Base-by-base conservation (phyloP, 495 filamentous ascomycete genomes). In the Diplogelasinospora grovesii region DNA sequence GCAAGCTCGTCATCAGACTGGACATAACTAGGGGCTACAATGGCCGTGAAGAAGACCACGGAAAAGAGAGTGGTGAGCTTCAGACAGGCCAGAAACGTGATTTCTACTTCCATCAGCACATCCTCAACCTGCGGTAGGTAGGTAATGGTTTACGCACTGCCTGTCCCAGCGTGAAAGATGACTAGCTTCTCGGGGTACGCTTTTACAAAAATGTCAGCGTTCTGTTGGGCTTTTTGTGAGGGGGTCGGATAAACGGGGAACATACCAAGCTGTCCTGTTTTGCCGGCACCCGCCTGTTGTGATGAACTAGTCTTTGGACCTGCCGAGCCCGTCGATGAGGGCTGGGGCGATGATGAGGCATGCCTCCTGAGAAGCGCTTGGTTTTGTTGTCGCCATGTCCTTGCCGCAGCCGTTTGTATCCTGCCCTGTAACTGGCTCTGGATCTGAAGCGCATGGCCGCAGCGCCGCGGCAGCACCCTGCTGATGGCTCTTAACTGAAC, bases 1-100 rank as follows among this genome's bases (percentile, higher is more conserved):
- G 63, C 49, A 49, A 70, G 54, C 68, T 64, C 3, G 70, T 59
- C 13, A 66, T 36, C 43, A 69, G 67, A 51, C n/a, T n/a, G n/a
- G n/a, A n/a, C n/a, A n/a, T 78, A 82, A 5, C 64, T 59, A 2
- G 85, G 85, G 0, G 74, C 75, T 20, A 81, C 64, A 23, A 85
- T 49, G 22, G 82, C 39, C 49, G 65, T 65, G 45, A 81, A 82
- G 40, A 78, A 76, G 19, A 70, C 67, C 48, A 83, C 82, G 41
- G 85, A 56, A 49, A 88, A 77, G 33, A 94, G 69, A 9, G 83
- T 82, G 0, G 78, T 79, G 22, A 88, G 49, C 52, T 87, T 85
- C 39, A 88, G 44, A 43, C 68, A 71, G 16, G 77, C 81, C 24
- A 89, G 53, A 52, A 86, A 82, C 16, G 80, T 74, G 11, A 71